Evolutionary conservation across 495 filamentous ascomycete genomes (phyloP), one percentile per base, ranked within the genome.

Genomic region (Hypoxylon perforatum): DNA sequence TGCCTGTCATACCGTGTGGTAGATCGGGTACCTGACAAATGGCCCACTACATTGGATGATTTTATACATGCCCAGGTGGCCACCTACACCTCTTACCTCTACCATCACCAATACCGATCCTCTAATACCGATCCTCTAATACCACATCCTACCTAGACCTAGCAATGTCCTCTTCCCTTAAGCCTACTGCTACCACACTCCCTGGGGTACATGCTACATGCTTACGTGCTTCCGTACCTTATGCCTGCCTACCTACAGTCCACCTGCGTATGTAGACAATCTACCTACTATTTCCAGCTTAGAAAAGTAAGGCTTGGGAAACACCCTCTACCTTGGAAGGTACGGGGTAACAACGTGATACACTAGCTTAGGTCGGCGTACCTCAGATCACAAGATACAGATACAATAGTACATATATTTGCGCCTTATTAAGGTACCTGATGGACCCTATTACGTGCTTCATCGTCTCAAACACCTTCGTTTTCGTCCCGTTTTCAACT

Each of bases 361-460:
- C 41, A 28, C 63, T 66, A 66, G 44, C 56, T 60, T 46, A 48
- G 45, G 23, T 47, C 30, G 30, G 47, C 38, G 41, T 47, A 46
- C 49, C 21, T 41, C 15, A 25, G 46, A 21, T 49, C 17, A 33
- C 33, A 39, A 28, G n/a, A 25, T 35, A 58, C 36, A 48, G 22
- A 33, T 33, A 33, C 30, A 28, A 33, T 33, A 33, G n/a, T 42
- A 42, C 9, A 35, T 47, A 61, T 61, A 69, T 69, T 69, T 63
- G 56, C 55, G 60, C 55, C 65, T 48, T 69, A 64, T 69, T 69
- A 65, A 65, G 57, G 61, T 69, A 69, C 65, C 46, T 57, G 56
- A 69, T 61, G 61, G 66, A 41, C 17, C 61, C 66, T 69, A 69
- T 69, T 69, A 69, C 66, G 66, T 69, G 66, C 66, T 69, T 65